Base-by-base conservation (phyloP, 371 early-diverging fungal species). In the Mortierella sp. region DNA sequence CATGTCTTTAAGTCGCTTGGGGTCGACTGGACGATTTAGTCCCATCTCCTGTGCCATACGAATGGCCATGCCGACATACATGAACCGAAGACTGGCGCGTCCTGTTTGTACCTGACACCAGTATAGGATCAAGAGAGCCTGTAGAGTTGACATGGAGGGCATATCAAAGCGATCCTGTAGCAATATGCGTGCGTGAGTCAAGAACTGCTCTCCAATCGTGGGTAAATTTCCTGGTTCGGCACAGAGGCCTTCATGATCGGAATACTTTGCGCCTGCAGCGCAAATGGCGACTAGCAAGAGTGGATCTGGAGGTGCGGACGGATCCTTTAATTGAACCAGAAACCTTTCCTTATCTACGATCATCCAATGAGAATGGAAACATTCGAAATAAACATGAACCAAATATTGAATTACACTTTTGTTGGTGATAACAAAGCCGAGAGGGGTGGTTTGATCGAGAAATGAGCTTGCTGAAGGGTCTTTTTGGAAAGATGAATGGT, bases 31-130 rank as follows among this genome's bases (percentile, higher is more conserved):
- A 53, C 87, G 85, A 69, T 90, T 88, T 17, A 87, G 85, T 56
- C 88, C 88, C 34, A 90, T 83, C 73, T 89, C 90, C 69, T 90
- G 90, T 2, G 90, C 90, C 90, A 90, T 90, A 15, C 90, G 87
- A 43, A 89, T 88, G 0, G 89, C 90, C 54, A 90, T 72, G 26
- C 90, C 89, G 57, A 87, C 88, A 40, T 90, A 89, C 32, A 88
- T 83, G 70, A 88, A 88, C 17, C 89, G 87, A 51, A 88, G 68
- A 61, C 86, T 85, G 2, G 90, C 86, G n/a, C 88, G 83, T 23
- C 88, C 90, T 34, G 85, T 83, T 64, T 84, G 86, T 26, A 89
- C 67, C 57, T 90, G 90, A 43, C 89, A 90, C 89, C 89, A 89
- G 82, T 90, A 90, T 7, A 90, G 75, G 55, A 89, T 87, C 54